Conservation (phyloP, 164 flowering plant species). For the Taxillus chinensis region DNA sequence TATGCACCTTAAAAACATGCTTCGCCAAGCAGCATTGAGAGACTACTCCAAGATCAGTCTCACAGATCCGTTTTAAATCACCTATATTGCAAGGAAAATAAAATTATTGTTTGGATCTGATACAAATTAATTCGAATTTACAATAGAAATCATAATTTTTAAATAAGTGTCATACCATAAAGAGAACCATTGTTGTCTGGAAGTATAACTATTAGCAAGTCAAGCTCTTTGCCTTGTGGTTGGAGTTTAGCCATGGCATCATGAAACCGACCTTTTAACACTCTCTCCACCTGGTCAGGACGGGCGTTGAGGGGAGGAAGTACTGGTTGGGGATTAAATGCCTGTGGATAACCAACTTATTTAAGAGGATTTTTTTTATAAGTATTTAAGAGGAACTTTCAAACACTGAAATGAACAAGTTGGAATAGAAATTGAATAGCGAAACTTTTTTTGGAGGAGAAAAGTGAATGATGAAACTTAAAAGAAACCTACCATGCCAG, state of each 20-base stretch:
- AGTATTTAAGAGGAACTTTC: no score
- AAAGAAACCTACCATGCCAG: slow-evolving; percentile 94
- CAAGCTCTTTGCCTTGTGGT: slow-evolving; percentile 53
- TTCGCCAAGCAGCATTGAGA: slow-evolving; percentile 85
- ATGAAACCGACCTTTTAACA: slow-evolving; percentile 50
- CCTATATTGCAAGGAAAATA: slow-evolving; percentile 23
- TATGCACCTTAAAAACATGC: slow-evolving; percentile 64
- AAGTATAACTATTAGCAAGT: slow-evolving; percentile 64
- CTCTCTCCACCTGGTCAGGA: slow-evolving; percentile 74
- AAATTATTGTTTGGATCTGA: no score
- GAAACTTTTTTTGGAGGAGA: no score
- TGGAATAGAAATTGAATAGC: no score
- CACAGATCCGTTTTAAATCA: slow-evolving; percentile 77
- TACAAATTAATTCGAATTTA: no score
- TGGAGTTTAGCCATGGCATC: slow-evolving; percentile 57
- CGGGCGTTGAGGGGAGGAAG: slow-evolving; percentile 45
- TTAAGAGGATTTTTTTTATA: no score
- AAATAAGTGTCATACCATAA: slow-evolving; percentile 38
- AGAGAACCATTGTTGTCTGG: slow-evolving; percentile 85
- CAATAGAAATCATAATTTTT: no score
- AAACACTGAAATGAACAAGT: no score
- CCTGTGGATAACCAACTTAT: slow-evolving; percentile 20
- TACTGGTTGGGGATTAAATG: slow-evolving; percentile 43
- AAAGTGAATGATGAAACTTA: no score
- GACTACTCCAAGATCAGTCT: slow-evolving; percentile 85